A percentile compares a stretch with the other conserved stretches of the same genome.
Evolutionary conservation across 2,329 filamentous ascomycete species (phyloP).

Genomic region (Botrytis porri): DNA sequence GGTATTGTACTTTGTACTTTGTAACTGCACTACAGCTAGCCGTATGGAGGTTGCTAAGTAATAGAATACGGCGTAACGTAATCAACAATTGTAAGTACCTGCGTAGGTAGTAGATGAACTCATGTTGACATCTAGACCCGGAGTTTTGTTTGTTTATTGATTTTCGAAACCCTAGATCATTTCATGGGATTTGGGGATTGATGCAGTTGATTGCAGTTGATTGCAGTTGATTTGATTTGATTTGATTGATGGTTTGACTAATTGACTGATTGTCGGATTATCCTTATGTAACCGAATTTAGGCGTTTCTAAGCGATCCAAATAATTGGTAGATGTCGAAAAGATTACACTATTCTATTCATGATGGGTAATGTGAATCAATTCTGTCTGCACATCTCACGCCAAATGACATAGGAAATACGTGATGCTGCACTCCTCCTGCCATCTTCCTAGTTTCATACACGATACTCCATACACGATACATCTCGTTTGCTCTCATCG

Average conservation of each 20-base stretch:
- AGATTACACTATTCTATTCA: too few species aligned
- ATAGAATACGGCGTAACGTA: neutral
- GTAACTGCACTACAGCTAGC: neutral
- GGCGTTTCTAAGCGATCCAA: neutral
- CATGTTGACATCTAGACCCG: neutral
- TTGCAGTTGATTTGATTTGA: neutral
- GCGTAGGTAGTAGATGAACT: neutral
- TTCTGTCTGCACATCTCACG: neutral
- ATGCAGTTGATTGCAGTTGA: neutral
- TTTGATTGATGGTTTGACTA: neutral
- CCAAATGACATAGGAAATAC: neutral
- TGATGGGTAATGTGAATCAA: neutral
- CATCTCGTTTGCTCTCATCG: constrained; percentile 3
- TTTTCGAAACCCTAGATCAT: neutral
- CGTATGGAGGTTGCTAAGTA: neutral
- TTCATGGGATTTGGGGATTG: neutral
- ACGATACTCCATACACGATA: neutral
- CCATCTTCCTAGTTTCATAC: neutral
- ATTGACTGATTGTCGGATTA: neutral
- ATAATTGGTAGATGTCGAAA: neutral
- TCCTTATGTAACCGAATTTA: neutral
- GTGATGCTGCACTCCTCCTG: neutral
- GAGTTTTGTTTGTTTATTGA: neutral
- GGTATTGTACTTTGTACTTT: neutral
- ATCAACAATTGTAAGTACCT: neutral